A percentile compares a stretch with the other conserved stretches of the same genome.
Conservation (phyloP, 2,329 filamentous ascomycete genomes). For the Fusarium subglutinans region DNA sequence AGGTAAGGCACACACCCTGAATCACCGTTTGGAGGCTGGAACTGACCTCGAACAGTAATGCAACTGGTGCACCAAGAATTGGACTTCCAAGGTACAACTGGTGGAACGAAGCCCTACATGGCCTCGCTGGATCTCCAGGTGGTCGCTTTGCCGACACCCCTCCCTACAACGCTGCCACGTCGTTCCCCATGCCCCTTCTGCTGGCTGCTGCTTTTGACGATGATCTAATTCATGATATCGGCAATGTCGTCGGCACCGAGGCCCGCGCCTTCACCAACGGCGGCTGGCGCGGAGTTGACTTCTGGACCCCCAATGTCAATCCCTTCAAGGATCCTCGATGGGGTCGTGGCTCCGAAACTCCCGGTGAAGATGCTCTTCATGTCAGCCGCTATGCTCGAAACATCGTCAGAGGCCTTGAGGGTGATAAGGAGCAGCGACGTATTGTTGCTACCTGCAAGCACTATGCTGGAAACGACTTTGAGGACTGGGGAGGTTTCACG, state of each 20-base stretch:
- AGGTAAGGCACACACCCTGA: neutral
- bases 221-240: neutral
- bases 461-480: neutral
- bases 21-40: too few relatives aligned
- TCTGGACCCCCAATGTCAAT: conserved; percentile 5
- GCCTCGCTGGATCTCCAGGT: neutral
- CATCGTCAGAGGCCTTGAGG: neutral
- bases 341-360: conserved; percentile 8
- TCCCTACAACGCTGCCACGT: neutral
- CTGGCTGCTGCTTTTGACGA: neutral
- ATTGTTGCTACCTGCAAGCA: conserved; percentile 12
- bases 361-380: neutral
- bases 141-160: neutral
- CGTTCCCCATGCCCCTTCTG: neutral
- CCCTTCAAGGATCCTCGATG: conserved; percentile 5
- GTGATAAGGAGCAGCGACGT: neutral
- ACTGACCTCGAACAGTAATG: neutral
- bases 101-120: conserved; percentile 16
- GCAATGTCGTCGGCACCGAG: neutral
- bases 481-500: neutral
- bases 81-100: conserved; percentile 7
- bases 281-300: neutral
- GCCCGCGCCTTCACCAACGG: neutral
- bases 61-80: neutral
- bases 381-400: neutral